phyloP scores from a whole-genome alignment of 306 rosid species.

The Fragaria iinumae region DNA sequence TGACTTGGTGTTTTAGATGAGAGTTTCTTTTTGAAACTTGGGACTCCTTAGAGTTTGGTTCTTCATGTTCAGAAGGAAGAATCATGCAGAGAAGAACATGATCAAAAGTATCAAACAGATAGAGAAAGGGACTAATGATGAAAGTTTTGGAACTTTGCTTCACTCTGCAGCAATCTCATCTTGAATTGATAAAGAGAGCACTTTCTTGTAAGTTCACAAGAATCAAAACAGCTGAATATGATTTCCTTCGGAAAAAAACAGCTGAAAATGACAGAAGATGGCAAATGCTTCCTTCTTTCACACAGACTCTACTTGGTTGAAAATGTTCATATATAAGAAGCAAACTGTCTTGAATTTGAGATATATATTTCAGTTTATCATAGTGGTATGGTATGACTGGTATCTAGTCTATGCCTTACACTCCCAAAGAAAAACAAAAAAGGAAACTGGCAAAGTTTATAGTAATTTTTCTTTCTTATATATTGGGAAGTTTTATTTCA shows the following conservation, averaged over 20 bases:
- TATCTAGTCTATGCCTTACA: no score
- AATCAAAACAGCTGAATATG: background rate
- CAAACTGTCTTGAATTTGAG: no score
- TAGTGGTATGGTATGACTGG: no score
- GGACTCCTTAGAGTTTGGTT: background rate
- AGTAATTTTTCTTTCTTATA: no score
- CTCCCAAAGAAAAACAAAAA: no score
- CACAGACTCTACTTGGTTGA: no score
- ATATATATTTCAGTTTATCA: no score
- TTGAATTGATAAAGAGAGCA: background rate
- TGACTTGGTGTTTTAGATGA: background rate
- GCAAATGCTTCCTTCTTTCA: no score
- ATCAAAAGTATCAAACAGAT: slow-evolving; percentile 7
- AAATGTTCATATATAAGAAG: no score
- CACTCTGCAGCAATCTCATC: background rate
- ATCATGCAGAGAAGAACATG: background rate
- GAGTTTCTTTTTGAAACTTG: background rate
- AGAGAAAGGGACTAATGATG: background rate
- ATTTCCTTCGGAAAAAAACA: background rate
- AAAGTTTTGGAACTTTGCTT: slow-evolving; percentile 5
- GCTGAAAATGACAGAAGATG: no score
- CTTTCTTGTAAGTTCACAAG: background rate
- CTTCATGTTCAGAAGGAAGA: slow-evolving; percentile 5
- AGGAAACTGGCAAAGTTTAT: no score
- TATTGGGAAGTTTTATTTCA: no score